A percentile compares a stretch with the other conserved stretches of the same genome.
phyloP scores from a whole-genome alignment of 1,139 yeast species.

The Yamadazyma pseudoaaseri region DNA sequence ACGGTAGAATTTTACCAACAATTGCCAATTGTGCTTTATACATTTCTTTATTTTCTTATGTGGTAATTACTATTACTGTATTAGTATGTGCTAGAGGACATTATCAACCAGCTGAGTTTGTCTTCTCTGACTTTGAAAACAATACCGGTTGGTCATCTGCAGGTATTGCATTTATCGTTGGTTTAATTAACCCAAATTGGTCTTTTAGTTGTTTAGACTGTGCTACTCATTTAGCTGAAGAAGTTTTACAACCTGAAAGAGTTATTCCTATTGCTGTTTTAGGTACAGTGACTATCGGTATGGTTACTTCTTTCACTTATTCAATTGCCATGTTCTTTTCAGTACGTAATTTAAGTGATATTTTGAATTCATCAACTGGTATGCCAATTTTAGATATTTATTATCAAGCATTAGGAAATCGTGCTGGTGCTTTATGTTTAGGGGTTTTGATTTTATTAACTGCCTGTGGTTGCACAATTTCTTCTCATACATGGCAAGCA shows the following conservation, averaged over 20 bases:
- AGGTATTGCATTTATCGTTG: conserved; percentile 45
- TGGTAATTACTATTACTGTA: conserved; percentile 35
- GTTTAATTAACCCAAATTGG: conserved; percentile 46
- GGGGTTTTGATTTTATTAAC: conserved; percentile 36
- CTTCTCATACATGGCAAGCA: conserved; percentile 50
- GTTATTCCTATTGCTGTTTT: conserved; percentile 43
- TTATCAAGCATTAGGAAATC: conserved; percentile 35
- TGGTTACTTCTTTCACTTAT: conserved; percentile 38
- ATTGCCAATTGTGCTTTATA: conserved; percentile 37
- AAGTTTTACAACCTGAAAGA: conserved; percentile 34
- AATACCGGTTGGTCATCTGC: conserved; percentile 41
- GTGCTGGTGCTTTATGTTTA: conserved; percentile 38
- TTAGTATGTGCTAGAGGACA: conserved; percentile 37
- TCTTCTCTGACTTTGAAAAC: conserved; percentile 36
- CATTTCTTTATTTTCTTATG: conserved; percentile 36
- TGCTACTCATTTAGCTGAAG: conserved; percentile 46
- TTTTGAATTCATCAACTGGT: conserved; percentile 31
- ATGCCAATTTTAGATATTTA: conserved; percentile 43
- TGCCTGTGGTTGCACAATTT: conserved; percentile 41
- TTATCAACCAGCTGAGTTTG: conserved; percentile 37
- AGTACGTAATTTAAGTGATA: conserved; percentile 30
- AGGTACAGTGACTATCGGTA: conserved; percentile 43
- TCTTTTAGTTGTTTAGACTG: conserved; percentile 43
- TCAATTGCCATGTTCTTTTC: conserved; percentile 45
- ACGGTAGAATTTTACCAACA: conserved; percentile 34